Evolutionary conservation across 2,329 filamentous ascomycete species (phyloP), one percentile per base, ranked within the genome.

Genomic region (Diaporthe sp.): DNA sequence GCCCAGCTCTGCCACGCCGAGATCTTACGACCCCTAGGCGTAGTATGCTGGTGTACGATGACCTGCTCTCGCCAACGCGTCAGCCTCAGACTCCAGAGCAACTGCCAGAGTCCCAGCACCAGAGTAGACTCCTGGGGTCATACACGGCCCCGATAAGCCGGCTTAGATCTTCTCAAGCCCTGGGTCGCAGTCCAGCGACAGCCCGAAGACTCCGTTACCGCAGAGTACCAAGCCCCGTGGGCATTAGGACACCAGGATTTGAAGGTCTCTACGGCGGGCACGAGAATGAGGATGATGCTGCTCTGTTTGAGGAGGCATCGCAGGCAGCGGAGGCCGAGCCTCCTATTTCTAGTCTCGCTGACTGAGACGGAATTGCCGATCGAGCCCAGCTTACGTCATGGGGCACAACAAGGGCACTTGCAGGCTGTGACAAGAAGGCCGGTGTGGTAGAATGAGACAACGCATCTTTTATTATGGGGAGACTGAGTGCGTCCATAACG

Each of bases 11-110:
- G 75, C 77, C 25, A 69, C 68, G 77, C 39, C 74, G 77, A 22
- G 71, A 74, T 59, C 22, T 53, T 28, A 55, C 77, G 61, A 81
- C 78, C 6, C 80, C 80, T 31, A 37, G 19, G 12, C 46, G 46
- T 37, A 79, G 79, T 44, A 75, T 88, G 65, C 81, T 80, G 31
- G 81, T 90, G 37, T 89, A 90, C 76, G 84, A 89, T 75, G 88
- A 90, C 77, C 80, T 80, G 34, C 73, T 87, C 61, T 84, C 87
- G 10, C 82, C 86, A 31, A 81, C 82, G 7, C 81, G 80, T 13
- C 88, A 89, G 76, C 87, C 88, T n/a, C 87, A 87, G 78, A 89
- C 88, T 15, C 87, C 88, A 31, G 82, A 83, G 59, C 84, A 88
- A 73, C 78, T 89, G n/a, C 87, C 88, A 1, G 88, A 88, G 79